Evolutionary conservation across 495 filamentous ascomycete genomes (phyloP).

Genomic region (Pyronema omphalodes): DNA sequence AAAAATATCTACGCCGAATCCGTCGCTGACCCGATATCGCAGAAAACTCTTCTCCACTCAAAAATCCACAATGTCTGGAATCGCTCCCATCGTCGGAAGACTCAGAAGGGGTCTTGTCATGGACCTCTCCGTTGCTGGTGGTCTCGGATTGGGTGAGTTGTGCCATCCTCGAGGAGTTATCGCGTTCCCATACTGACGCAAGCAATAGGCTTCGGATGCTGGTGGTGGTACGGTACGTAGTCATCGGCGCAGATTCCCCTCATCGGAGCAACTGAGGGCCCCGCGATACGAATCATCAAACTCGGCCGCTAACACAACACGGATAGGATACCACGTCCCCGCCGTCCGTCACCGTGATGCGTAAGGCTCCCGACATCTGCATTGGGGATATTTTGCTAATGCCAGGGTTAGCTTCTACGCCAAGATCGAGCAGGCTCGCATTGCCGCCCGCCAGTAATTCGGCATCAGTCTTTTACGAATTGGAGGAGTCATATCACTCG

Average conservation of each 20-base stretch:
- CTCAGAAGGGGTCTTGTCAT: conserved; percentile 55
- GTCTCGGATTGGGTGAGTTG: conserved; percentile 30
- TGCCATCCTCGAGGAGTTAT: background rate
- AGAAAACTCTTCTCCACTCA: background rate
- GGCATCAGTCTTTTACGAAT: too few species aligned
- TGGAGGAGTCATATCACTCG: too few species aligned
- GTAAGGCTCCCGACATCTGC: conserved; percentile 2
- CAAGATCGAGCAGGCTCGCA: conserved; percentile 47
- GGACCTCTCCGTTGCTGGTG: conserved; percentile 58
- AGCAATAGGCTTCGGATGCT: conserved; percentile 43
- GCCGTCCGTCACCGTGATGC: conserved; percentile 53
- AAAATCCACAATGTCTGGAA: background rate
- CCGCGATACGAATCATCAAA: too few species aligned
- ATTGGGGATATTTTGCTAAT: background rate
- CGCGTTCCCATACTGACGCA: background rate
- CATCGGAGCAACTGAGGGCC: too few species aligned
- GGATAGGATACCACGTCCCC: conserved; percentile 58
- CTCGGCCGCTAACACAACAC: background rate
- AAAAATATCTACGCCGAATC: too few species aligned
- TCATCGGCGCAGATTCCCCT: conserved; percentile 1
- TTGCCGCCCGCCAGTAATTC: conserved; percentile 27
- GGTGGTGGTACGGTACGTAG: conserved; percentile 52
- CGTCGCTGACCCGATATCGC: too few species aligned
- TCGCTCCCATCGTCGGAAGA: conserved; percentile 33
- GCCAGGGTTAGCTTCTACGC: conserved; percentile 37